A percentile compares a stretch with the other conserved stretches of the same genome.
Evolutionary conservation across 352 stramenopile genomes (phyloP).

Genomic region (Globisporangium carolinianum): DNA sequence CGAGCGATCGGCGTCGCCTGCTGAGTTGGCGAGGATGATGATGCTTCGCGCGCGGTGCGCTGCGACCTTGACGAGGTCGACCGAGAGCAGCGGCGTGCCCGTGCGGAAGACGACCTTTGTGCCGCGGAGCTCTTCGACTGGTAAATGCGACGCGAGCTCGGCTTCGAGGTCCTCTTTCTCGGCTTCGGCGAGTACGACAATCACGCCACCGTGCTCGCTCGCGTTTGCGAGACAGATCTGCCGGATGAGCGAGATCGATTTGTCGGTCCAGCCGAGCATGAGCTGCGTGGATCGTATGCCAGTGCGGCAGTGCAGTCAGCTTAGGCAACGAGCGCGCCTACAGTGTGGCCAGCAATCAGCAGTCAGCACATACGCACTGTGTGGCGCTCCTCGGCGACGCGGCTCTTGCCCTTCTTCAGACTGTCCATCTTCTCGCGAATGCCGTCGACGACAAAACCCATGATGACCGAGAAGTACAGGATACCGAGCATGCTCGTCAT

Average conservation of each 20-base stretch:
- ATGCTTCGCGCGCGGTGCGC: conserved; percentile 69
- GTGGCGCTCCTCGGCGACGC: conserved; percentile 74
- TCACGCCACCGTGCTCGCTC: conserved; percentile 71
- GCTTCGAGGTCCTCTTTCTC: conserved; percentile 79
- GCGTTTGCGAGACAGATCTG: conserved; percentile 85
- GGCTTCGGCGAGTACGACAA: conserved; percentile 71
- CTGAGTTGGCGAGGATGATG: conserved; percentile 73
- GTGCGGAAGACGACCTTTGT: conserved; percentile 79
- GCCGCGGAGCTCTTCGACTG: conserved; percentile 47
- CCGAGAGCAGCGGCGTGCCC: conserved; percentile 69
- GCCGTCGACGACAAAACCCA: conserved; percentile 84
- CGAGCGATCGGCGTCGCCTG: conserved; percentile 72
- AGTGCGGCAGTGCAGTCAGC: not conserved
- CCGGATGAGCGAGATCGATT: conserved; percentile 77
- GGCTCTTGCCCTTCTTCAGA: conserved; percentile 82
- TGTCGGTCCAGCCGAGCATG: conserved; percentile 85
- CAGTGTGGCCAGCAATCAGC: not conserved
- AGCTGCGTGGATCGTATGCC: conserved; percentile 23
- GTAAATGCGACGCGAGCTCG: conserved; percentile 53
- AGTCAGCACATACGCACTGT: conserved; percentile 30
- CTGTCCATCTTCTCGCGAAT: conserved; percentile 86
- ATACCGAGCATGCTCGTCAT: conserved; percentile 61
- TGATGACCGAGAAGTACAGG: conserved; percentile 86
- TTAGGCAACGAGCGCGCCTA: not conserved
- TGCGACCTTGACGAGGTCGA: conserved; percentile 77